phyloP scores from a whole-genome alignment of 2,329 filamentous ascomycete genomes.

The Alternaria tenuissima region DNA sequence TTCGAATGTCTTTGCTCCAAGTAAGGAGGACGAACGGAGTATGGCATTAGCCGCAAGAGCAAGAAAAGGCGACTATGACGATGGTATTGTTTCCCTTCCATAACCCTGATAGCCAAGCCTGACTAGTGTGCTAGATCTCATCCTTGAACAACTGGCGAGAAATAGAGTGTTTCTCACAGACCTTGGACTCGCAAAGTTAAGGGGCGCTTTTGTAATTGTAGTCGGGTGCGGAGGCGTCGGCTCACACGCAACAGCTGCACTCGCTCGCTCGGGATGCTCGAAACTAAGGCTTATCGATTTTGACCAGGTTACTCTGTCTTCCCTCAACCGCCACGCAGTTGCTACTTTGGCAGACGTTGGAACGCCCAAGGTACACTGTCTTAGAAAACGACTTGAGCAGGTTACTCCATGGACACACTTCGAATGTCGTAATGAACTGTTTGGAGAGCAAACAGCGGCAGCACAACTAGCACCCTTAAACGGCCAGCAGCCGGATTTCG shows the following conservation, averaged over 20 bases:
- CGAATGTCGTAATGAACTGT: slow-evolving; percentile 85
- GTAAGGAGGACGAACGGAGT: slow-evolving; percentile 65
- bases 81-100: slow-evolving; percentile 53
- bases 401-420: slow-evolving; percentile 92
- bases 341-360: slow-evolving; percentile 94
- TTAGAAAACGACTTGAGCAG: slow-evolving; percentile 80
- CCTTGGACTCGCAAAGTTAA: slow-evolving; percentile 79
- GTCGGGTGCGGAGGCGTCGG: slow-evolving; percentile 96
- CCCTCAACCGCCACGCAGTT: slow-evolving; percentile 93
- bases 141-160: slow-evolving; percentile 91
- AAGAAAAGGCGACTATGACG: slow-evolving; percentile 70
- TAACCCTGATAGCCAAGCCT: slow-evolving; percentile 4
- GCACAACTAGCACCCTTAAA: slow-evolving; percentile 73
- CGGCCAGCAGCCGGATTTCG: slow-evolving; percentile 76
- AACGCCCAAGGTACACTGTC: slow-evolving; percentile 86
- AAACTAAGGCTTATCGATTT: slow-evolving; percentile 92
- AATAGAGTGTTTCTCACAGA: slow-evolving; percentile 91
- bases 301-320: slow-evolving; percentile 95
- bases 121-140: slow-evolving; percentile 68
- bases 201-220: slow-evolving; percentile 82
- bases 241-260: slow-evolving; percentile 85
- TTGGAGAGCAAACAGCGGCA: slow-evolving; percentile 72
- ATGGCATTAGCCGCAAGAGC: slow-evolving; percentile 67
- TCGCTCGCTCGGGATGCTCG: slow-evolving; percentile 89
- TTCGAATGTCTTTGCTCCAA: slow-evolving; percentile 51